These are phyloP conservation scores for Torulaspora microellipsoides DNA, from an alignment of 805 yeast species.

Conservation along the genomic window DNA sequence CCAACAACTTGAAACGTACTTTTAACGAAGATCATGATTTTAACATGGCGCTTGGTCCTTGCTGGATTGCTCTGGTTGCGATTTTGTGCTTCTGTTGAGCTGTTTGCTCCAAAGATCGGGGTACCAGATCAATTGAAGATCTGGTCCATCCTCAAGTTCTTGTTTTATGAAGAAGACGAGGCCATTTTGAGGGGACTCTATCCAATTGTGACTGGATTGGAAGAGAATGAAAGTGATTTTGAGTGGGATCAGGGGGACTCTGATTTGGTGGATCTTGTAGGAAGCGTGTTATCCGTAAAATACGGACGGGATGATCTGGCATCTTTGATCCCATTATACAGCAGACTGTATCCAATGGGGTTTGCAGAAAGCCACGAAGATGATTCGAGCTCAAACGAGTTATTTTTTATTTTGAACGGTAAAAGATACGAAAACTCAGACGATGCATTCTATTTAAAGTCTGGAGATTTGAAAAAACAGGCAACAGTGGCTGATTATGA, in stretches of 20 bases:
- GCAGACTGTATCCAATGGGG: slow-evolving; percentile 22
- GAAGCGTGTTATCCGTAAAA: slow-evolving; percentile 2
- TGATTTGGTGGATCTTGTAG: background rate
- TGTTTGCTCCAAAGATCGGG: slow-evolving; percentile 6
- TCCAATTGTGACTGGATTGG: slow-evolving; percentile 14
- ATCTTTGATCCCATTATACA: slow-evolving; percentile 16
- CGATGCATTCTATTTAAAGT: slow-evolving; percentile 75
- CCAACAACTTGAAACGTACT: background rate
- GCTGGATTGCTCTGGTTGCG: background rate
- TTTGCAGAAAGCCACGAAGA: background rate
- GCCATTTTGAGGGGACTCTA: slow-evolving; percentile 7
- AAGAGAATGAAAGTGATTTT: slow-evolving; percentile 6
- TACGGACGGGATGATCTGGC: slow-evolving; percentile 13
- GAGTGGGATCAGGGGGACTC: background rate
- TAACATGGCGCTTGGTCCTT: background rate
- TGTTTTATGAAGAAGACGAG: slow-evolving; percentile 7
- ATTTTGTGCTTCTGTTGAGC: background rate
- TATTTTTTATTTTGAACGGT: slow-evolving; percentile 26
- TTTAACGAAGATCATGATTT: background rate
- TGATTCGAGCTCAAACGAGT: slow-evolving; percentile 2
- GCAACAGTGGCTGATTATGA: slow-evolving; percentile 15
- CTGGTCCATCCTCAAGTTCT: slow-evolving; percentile 14
- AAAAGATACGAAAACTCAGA: slow-evolving; percentile 54
- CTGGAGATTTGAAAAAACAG: slow-evolving; percentile 37
- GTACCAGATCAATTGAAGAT: slow-evolving; percentile 11